Evolutionary conservation across 2,329 filamentous ascomycete genomes (phyloP), one percentile per base, ranked within the genome.

Genomic region (Aspergillus costaricaensis): DNA sequence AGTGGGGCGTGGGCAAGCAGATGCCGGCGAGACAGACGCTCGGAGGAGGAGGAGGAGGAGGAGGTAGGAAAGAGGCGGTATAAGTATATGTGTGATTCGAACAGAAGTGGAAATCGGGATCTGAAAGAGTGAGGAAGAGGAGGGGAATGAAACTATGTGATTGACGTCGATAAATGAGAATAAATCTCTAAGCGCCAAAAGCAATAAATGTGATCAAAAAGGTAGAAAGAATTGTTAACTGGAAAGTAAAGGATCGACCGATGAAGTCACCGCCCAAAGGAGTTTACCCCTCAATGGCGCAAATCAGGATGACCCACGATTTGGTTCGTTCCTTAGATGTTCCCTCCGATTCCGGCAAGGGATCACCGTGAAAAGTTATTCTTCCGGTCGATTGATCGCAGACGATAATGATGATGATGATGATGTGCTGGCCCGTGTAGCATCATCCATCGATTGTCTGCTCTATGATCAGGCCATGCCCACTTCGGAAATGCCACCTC

Each of bases 221-320:
- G 41, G 44, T 49, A 30, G 44, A n/a, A n/a, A 2, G 15, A 30
- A 0, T n/a, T 15, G 27, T 32, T n/a, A 27, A 30, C 27, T 30
- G 30, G 32, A 32, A n/a, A 9, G 47, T 2, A 32, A 43, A 39
- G 36, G 53, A 55, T 47, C 53, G 39, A 55, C 53, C 53, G 53
- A 55, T 55, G 53, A 55, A 55, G 53, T 55, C 53, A 55, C 53
- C 53, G 53, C 53, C 53, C 53, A 27, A n/a, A 27, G 25, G 10
- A 36, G 25, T 50, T 32, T 50, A 30, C 47, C 47, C 47, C 47
- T 50, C 47, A 30, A n/a, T 30, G 47, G n/a, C n/a, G 25, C 27
- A 27, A 17, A 30, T 17, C 21, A 49, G 17, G 44, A n/a, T 23
- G 23, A 30, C 32, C 32, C 32, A 14, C 32, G 32, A 36, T 36